Conservation (phyloP, 768 basidiomycete genomes). For the Boletus rufocinnamomeus region DNA sequence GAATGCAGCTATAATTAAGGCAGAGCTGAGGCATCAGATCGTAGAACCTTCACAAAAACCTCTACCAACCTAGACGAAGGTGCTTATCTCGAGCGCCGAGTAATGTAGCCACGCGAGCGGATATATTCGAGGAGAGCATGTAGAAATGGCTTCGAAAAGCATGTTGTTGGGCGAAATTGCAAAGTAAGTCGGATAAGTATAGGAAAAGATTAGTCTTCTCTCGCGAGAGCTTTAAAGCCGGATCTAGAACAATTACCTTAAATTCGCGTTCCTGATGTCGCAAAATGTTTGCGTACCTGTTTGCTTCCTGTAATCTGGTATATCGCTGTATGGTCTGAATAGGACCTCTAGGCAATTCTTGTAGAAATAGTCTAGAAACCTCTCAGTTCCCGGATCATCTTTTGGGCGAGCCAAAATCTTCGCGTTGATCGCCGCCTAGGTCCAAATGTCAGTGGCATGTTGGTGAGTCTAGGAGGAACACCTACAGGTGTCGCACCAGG, state of each 20-base stretch:
- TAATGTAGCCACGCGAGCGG: slow-evolving; percentile 71
- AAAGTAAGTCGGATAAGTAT: slow-evolving; percentile 88
- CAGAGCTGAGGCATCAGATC: slow-evolving; percentile 15
- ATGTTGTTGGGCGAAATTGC: slow-evolving; percentile 87
- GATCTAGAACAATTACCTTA: slow-evolving; percentile 39
- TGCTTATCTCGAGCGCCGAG: slow-evolving; percentile 88
- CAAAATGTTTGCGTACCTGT: slow-evolving; percentile 37
- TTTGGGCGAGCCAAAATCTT: slow-evolving; percentile 60
- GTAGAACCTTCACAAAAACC: not conserved
- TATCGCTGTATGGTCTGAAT: slow-evolving; percentile 73
- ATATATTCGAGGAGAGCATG: slow-evolving; percentile 78
- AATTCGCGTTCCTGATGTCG: slow-evolving; percentile 4
- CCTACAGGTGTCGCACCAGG: slow-evolving; percentile 41
- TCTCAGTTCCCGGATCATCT: slow-evolving; percentile 84
- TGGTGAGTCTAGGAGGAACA: not conserved
- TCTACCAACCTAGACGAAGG: slow-evolving; percentile 77
- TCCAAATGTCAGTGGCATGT: slow-evolving; percentile 9
- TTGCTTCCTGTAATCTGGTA: slow-evolving; percentile 65
- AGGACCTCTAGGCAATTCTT: slow-evolving; percentile 77
- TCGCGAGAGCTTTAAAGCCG: slow-evolving; percentile 57
- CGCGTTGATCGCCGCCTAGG: slow-evolving; percentile 34
- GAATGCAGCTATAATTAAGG: slow-evolving; percentile 67
- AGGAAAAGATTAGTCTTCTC: slow-evolving; percentile 83
- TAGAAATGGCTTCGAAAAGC: slow-evolving; percentile 91
- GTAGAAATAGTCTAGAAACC: slow-evolving; percentile 93